Conservation (phyloP, 495 filamentous ascomycete genomes). For the Aspergillus ostianus region DNA sequence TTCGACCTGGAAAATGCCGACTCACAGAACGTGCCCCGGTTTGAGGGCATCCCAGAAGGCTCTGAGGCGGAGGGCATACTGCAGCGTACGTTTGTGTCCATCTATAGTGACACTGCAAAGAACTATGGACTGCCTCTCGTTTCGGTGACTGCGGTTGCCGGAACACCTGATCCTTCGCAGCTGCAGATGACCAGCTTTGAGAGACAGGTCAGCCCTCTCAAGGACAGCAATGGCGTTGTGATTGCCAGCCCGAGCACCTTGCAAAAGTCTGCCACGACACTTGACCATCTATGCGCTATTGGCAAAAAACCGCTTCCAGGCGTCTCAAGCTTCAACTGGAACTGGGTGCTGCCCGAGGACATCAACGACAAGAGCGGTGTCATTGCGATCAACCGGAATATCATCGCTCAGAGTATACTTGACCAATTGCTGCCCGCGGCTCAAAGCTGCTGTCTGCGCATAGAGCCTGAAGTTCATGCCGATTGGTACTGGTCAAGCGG, state of each 20-base stretch:
- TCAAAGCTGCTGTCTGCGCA: no score
- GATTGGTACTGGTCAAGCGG: no score
- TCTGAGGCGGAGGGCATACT: not conserved
- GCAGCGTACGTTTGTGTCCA: not conserved
- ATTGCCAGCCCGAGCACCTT: not conserved
- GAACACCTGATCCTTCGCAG: not conserved
- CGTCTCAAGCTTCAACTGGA: no score
- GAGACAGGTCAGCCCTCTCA: conserved; percentile 4
- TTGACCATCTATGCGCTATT: not conserved
- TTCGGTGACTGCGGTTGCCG: conserved; percentile 3
- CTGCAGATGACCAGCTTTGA: conserved; percentile 13
- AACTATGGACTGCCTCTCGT: conserved; percentile 8
- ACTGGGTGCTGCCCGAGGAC: no score
- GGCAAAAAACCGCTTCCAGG: no score
- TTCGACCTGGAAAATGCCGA: conserved; percentile 13
- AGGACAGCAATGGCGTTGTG: conserved; percentile 4
- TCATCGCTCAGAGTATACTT: no score
- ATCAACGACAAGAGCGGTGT: no score
- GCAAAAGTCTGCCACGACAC: no score
- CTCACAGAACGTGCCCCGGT: not conserved
- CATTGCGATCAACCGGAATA: no score
- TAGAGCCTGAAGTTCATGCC: no score
- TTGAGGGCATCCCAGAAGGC: not conserved
- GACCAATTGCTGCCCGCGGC: no score
- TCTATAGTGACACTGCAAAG: not conserved